Percentiles rank a stretch among this genome's conserved stretches.
These are phyloP conservation scores for Fusarium clavum DNA, from an alignment of 2,329 filamentous ascomycete species.

Conservation along the genomic window DNA sequence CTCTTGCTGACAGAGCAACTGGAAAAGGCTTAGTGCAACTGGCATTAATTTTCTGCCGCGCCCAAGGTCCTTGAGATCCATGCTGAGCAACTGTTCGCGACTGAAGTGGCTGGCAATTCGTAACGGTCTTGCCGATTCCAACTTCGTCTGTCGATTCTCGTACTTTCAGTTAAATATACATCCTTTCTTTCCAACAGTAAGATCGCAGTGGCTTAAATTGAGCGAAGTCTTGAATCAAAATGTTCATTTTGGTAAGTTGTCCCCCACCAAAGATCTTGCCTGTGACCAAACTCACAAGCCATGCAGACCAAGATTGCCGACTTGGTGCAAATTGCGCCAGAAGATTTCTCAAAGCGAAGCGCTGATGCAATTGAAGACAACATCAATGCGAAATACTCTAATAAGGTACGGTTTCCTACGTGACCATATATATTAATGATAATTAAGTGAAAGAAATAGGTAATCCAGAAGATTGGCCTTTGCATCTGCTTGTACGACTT, in stretches of 20 bases:
- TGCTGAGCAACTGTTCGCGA: constrained; percentile 6
- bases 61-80: constrained; percentile 15
- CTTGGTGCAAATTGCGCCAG: constrained; percentile 90
- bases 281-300: constrained; percentile 24
- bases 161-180: background rate
- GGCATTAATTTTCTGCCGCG: constrained; percentile 44
- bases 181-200: background rate
- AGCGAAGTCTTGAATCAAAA: constrained; percentile 39
- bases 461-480: constrained; percentile 92
- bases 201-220: no score
- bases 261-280: constrained; percentile 17
- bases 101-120: constrained; percentile 2
- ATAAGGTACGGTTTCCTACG: constrained; percentile 70
- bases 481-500: constrained; percentile 95
- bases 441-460: constrained; percentile 56
- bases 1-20: background rate
- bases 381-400: constrained; percentile 96
- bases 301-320: constrained; percentile 90
- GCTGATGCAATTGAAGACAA: constrained; percentile 92
- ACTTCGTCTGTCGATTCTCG: constrained; percentile 6
- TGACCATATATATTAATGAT: background rate
- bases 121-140: background rate
- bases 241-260: constrained; percentile 63
- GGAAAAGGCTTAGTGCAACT: constrained; percentile 3
- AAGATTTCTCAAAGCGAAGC: constrained; percentile 87